Conservation (phyloP, 306 rosid species). For the Oemleria cerasiformis region DNA sequence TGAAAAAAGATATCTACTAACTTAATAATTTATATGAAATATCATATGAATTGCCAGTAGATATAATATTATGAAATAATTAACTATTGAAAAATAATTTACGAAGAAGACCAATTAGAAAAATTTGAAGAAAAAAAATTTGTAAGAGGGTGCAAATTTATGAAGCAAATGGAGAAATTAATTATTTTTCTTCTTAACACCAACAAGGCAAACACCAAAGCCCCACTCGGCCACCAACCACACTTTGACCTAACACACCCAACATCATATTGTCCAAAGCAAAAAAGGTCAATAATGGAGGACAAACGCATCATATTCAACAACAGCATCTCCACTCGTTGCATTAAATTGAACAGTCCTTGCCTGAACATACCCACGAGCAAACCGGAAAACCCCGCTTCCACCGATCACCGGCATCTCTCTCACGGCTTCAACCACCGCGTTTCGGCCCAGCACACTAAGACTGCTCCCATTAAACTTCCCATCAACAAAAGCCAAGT, state of each 20-base stretch:
- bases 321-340: slow-evolving; percentile 34
- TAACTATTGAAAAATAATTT: no score
- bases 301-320: slow-evolving; percentile 44
- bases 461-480: slow-evolving; percentile 47
- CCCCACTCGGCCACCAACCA: background rate
- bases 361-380: slow-evolving; percentile 50
- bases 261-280: background rate
- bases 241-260: background rate
- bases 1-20: no score
- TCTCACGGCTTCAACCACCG: slow-evolving; percentile 3
- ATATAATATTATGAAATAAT: no score
- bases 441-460: slow-evolving; percentile 42
- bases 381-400: slow-evolving; percentile 43
- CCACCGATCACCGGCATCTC: slow-evolving; percentile 63
- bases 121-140: no score
- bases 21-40: no score
- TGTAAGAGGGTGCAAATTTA: no score
- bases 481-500: slow-evolving; percentile 35
- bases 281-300: slow-evolving; percentile 32
- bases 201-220: background rate
- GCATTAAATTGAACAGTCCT: slow-evolving; percentile 25
- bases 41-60: no score
- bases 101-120: no score
- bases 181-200: background rate
- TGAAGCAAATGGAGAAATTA: background rate